Evolutionary conservation across 2,329 filamentous ascomycete genomes (phyloP).

Genomic region (Paraphaeosphaeria minitans): DNA sequence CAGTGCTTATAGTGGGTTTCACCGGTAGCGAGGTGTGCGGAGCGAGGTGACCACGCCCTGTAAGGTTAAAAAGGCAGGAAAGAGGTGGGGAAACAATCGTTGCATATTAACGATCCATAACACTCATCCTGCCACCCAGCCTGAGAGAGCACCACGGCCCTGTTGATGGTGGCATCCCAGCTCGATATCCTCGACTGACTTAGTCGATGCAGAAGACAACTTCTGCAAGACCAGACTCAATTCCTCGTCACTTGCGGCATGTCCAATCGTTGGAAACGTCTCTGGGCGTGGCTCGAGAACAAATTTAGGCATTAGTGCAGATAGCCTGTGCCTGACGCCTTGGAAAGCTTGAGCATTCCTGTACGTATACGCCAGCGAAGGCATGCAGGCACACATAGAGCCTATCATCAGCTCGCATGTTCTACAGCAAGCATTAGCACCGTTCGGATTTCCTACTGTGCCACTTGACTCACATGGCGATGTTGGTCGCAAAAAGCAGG

Average conservation of each 20-base stretch:
- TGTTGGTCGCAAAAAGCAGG: background rate
- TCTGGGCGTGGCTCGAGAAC: background rate
- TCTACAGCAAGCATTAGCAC: background rate
- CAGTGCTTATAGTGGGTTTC: too few species aligned
- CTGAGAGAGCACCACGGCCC: background rate
- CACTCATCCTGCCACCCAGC: background rate
- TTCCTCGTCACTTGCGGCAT: background rate
- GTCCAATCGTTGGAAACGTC: background rate
- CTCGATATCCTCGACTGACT: background rate
- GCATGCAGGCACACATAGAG: conserved; percentile 6
- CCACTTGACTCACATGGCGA: conserved; percentile 3
- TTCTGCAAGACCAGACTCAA: background rate
- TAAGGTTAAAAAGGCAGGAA: background rate
- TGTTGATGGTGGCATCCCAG: background rate
- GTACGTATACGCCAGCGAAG: conserved; percentile 7
- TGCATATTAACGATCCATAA: too few species aligned
- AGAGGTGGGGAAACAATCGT: too few species aligned
- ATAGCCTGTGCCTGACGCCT: background rate
- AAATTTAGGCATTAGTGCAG: background rate
- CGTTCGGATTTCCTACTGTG: background rate
- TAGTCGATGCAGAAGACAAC: background rate
- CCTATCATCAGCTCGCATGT: conserved; percentile 5
- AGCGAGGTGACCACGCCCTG: too few species aligned
- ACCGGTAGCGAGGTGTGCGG: too few species aligned
- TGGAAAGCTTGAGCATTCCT: conserved; percentile 1